These are phyloP conservation scores for Ceratocystis cacaofunesta DNA, from an alignment of 2,329 filamentous ascomycete genomes.

Conservation along the genomic window DNA sequence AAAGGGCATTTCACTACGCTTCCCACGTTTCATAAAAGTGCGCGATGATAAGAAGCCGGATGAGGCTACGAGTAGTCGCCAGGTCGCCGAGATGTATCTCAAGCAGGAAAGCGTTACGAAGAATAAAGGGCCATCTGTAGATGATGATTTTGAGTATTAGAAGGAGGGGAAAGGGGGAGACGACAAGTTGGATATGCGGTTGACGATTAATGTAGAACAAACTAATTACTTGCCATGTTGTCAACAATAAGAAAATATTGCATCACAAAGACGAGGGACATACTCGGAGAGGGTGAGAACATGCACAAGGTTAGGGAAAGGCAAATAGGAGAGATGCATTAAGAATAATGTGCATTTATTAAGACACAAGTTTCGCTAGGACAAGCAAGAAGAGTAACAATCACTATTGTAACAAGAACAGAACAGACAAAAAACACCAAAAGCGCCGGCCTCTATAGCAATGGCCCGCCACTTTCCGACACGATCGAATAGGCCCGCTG, in stretches of 20 bases:
- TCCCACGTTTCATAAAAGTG: constrained; percentile 82
- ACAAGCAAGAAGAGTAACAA: neutral
- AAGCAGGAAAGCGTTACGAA: constrained; percentile 85
- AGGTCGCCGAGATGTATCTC: constrained; percentile 93
- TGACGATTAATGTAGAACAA: neutral
- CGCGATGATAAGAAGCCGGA: constrained; percentile 94
- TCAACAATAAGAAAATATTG: no score
- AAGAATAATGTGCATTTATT: neutral
- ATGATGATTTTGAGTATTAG: constrained; percentile 97
- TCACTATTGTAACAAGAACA: neutral
- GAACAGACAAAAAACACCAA: neutral
- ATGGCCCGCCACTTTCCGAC: neutral
- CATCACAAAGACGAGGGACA: no score
- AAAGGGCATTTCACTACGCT: constrained; percentile 74
- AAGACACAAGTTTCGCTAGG: neutral
- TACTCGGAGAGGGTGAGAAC: no score
- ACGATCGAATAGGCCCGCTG: neutral
- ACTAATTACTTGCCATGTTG: no score
- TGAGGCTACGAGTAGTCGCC: constrained; percentile 66
- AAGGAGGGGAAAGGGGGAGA: neutral
- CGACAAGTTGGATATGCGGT: neutral
- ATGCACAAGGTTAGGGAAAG: neutral
- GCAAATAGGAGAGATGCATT: neutral
- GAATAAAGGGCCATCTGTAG: constrained; percentile 70
- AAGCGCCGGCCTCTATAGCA: neutral